A percentile compares a stretch with the other conserved stretches of the same genome.
These are phyloP conservation scores for Coemansia sp. DNA, from an alignment of 192 early-diverging fungal species.

Conservation along the genomic window DNA sequence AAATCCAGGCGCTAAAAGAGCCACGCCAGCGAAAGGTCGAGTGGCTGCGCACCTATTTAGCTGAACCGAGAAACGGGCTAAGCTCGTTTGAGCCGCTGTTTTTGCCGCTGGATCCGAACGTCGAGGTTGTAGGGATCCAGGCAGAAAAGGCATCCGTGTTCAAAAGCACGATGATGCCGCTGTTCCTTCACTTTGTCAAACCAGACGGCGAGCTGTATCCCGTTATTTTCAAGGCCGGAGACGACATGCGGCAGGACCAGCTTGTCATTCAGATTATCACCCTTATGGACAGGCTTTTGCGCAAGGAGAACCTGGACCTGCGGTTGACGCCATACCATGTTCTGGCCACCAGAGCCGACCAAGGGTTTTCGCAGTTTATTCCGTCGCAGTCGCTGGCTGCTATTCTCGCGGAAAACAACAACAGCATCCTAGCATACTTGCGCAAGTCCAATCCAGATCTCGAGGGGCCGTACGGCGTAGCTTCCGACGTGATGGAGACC, in stretches of 20 bases:
- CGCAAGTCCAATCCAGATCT: slow-evolving; percentile 72
- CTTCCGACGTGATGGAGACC: slow-evolving; percentile 85
- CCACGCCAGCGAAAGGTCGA: slow-evolving; percentile 89
- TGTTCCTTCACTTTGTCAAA: slow-evolving; percentile 84
- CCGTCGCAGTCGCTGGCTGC: slow-evolving; percentile 86
- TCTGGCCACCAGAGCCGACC: slow-evolving; percentile 91
- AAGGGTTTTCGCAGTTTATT: slow-evolving; percentile 95
- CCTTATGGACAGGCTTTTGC: slow-evolving; percentile 93
- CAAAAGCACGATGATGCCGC: slow-evolving; percentile 86
- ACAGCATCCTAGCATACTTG: slow-evolving; percentile 81
- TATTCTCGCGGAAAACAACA: slow-evolving; percentile 84
- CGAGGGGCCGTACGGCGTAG: slow-evolving; percentile 68
- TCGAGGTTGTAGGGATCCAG: slow-evolving; percentile 85
- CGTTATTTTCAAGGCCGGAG: slow-evolving; percentile 97
- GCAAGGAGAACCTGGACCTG: slow-evolving; percentile 96
- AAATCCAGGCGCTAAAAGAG: slow-evolving; percentile 78
- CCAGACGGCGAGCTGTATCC: slow-evolving; percentile 87
- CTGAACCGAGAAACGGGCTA: slow-evolving; percentile 85
- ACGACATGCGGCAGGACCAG: slow-evolving; percentile 97
- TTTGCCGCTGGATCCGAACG: slow-evolving; percentile 88
- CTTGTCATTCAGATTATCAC: slow-evolving; percentile 97
- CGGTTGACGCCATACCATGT: slow-evolving; percentile 94
- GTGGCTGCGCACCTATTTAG: slow-evolving; percentile 70
- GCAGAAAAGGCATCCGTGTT: slow-evolving; percentile 84
- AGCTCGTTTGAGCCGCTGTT: slow-evolving; percentile 80